phyloP scores from a whole-genome alignment of 345 rosid species.

The Stellera chamaejasme region DNA sequence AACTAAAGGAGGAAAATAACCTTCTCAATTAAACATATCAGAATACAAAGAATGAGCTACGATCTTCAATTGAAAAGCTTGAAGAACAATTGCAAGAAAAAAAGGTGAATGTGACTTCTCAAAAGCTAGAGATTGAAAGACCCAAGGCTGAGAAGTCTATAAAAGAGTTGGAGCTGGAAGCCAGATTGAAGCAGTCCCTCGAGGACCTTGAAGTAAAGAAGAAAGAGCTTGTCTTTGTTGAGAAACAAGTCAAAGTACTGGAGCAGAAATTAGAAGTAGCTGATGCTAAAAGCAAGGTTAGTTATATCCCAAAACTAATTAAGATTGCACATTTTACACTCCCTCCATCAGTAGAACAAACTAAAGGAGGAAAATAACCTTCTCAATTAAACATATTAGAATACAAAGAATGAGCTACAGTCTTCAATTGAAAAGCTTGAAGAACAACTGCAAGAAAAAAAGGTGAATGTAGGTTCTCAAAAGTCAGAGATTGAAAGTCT shows the following conservation, averaged over 20 bases:
- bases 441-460: constrained; percentile 42
- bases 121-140: constrained; percentile 35
- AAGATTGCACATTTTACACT: too few relatives aligned
- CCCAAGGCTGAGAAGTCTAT: constrained; percentile 41
- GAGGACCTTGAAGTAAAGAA: too few relatives aligned
- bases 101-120: constrained; percentile 32
- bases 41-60: too few relatives aligned
- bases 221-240: constrained; percentile 32
- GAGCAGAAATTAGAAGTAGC: constrained; percentile 57
- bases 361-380: too few relatives aligned
- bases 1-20: constrained; percentile 57
- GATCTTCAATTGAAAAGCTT: too few relatives aligned
- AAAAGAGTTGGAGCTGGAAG: constrained; percentile 40
- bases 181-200: too few relatives aligned
- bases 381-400: too few relatives aligned
- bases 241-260: constrained; percentile 54
- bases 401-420: too few relatives aligned
- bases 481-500: constrained; percentile 42
- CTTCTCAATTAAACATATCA: too few relatives aligned
- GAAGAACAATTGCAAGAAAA: constrained; percentile 39
- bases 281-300: constrained; percentile 58
- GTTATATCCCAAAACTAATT: constrained; percentile 9
- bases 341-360: too few relatives aligned
- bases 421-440: constrained; percentile 50
- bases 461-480: constrained; percentile 33